phyloP scores from a whole-genome alignment of 768 basidiomycete species.

The Boletus subparvulus region DNA sequence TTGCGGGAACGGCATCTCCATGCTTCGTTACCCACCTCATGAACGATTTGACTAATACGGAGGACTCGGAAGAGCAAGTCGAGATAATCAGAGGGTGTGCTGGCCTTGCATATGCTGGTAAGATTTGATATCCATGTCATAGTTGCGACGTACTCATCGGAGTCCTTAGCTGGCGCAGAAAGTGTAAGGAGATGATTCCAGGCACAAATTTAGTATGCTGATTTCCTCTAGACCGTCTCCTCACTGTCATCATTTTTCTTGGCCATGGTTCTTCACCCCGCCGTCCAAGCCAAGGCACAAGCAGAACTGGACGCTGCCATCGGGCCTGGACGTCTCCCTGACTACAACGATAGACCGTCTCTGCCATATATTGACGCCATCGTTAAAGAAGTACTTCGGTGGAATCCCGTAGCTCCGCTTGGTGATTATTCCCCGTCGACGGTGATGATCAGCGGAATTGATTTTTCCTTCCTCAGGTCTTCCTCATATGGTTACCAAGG shows the following conservation, averaged over 20 bases:
- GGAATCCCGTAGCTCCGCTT: slow-evolving; percentile 35
- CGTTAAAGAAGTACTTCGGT: slow-evolving; percentile 33
- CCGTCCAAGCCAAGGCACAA: slow-evolving; percentile 30
- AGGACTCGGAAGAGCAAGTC: slow-evolving; percentile 21
- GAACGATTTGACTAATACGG: slow-evolving; percentile 13
- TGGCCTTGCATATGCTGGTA: slow-evolving; percentile 49
- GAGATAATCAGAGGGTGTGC: slow-evolving; percentile 43
- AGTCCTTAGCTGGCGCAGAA: slow-evolving; percentile 40
- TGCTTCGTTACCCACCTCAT: slow-evolving; percentile 33
- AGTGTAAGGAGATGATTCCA: slow-evolving; percentile 18
- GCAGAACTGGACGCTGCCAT: slow-evolving; percentile 28
- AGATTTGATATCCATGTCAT: slow-evolving; percentile 4
- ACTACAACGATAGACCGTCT: slow-evolving; percentile 30
- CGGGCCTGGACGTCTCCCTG: slow-evolving; percentile 30
- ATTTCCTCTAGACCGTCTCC: slow-evolving; percentile 26
- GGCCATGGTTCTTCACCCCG: slow-evolving; percentile 31
- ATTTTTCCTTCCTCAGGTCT: slow-evolving; percentile 22
- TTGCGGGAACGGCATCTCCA: slow-evolving; percentile 28
- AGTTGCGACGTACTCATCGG: slow-evolving; percentile 3
- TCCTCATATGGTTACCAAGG: slow-evolving; percentile 34
- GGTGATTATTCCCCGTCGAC: slow-evolving; percentile 23
- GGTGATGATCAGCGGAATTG: slow-evolving; percentile 10
- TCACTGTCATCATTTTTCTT: slow-evolving; percentile 32
- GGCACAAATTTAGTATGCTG: background rate
- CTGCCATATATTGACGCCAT: slow-evolving; percentile 29